Conservation (phyloP, 2,329 filamentous ascomycete genomes). For the Aspergillus sp. region DNA sequence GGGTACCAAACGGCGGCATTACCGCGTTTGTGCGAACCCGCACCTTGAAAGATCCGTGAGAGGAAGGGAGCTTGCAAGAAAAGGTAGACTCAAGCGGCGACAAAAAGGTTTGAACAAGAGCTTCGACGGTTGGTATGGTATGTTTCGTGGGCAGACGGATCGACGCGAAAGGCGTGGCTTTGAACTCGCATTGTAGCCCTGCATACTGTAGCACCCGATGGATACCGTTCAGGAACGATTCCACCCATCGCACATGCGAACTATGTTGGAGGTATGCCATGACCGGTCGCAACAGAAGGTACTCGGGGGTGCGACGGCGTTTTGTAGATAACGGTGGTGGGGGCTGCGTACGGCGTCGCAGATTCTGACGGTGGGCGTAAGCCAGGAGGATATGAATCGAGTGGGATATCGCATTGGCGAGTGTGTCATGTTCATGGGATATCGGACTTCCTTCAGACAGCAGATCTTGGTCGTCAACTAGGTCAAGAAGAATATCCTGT, state of each 20-base stretch:
- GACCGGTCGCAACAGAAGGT: constrained; percentile 60
- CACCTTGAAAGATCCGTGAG: constrained; percentile 37
- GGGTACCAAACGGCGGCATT: constrained; percentile 34
- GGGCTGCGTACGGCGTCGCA: constrained; percentile 61
- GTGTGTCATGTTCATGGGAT: constrained; percentile 27
- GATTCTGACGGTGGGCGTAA: constrained; percentile 74
- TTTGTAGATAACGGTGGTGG: constrained; percentile 55
- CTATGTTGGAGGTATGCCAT: constrained; percentile 53
- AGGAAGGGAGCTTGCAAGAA: constrained; percentile 33
- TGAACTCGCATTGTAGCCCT: constrained; percentile 28
- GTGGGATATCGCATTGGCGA: constrained; percentile 66
- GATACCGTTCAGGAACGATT: constrained; percentile 31
- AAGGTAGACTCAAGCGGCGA: constrained; percentile 44
- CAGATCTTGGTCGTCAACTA: constrained; percentile 55
- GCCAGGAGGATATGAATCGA: constrained; percentile 73
- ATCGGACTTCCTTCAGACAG: constrained; percentile 27
- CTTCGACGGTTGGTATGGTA: constrained; percentile 32
- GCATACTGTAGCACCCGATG: constrained; percentile 31
- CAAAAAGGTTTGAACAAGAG: constrained; percentile 41
- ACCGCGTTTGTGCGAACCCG: constrained; percentile 35
- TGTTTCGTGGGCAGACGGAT: constrained; percentile 10
- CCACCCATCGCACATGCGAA: constrained; percentile 32
- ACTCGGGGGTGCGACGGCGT: constrained; percentile 49
- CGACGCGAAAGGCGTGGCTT: constrained; percentile 24
- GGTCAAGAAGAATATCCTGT: constrained; percentile 63